Percentiles rank a stretch among this genome's conserved stretches.
Evolutionary conservation across 176 grass and related monocot species (phyloP).

Genomic region (Rhipidocladum racemiflorum): DNA sequence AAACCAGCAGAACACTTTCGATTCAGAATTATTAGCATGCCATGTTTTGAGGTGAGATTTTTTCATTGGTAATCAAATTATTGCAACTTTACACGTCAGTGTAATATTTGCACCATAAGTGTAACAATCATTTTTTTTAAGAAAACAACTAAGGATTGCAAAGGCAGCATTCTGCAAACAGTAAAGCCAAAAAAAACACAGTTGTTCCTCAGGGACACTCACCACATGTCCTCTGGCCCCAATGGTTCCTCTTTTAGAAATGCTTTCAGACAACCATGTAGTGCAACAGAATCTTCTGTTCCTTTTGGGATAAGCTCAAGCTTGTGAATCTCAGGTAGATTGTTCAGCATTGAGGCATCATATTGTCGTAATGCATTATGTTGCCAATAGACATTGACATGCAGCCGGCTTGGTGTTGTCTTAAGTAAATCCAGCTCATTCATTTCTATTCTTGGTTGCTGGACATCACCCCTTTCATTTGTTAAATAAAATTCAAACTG

Average conservation of each 20-base stretch:
- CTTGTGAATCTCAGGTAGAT: conserved; percentile 73
- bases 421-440: conserved; percentile 36
- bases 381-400: conserved; percentile 66
- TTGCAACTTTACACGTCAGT: not conserved
- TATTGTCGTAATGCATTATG: conserved; percentile 24
- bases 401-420: conserved; percentile 46
- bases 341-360: conserved; percentile 46
- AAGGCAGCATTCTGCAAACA: conserved; percentile 18
- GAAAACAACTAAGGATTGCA: conserved; percentile 9
- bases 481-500: conserved; percentile 69
- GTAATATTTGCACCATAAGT: not conserved
- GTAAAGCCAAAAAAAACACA: conserved; percentile 41
- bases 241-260: conserved; percentile 89
- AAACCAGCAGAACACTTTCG: conserved; percentile 21
- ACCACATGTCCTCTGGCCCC: conserved; percentile 93
- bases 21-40: conserved; percentile 9
- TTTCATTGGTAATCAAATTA: not conserved
- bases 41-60: not conserved
- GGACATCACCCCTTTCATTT: conserved; percentile 48
- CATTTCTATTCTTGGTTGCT: conserved; percentile 64
- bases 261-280: conserved; percentile 80
- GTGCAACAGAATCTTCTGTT: conserved; percentile 61
- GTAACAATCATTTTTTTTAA: conserved; percentile 24
- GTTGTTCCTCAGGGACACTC: conserved; percentile 34
- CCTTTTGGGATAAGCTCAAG: conserved; percentile 59